phyloP scores from a whole-genome alignment of 2,329 filamentous ascomycete species.

The Aspergillus sp. region DNA sequence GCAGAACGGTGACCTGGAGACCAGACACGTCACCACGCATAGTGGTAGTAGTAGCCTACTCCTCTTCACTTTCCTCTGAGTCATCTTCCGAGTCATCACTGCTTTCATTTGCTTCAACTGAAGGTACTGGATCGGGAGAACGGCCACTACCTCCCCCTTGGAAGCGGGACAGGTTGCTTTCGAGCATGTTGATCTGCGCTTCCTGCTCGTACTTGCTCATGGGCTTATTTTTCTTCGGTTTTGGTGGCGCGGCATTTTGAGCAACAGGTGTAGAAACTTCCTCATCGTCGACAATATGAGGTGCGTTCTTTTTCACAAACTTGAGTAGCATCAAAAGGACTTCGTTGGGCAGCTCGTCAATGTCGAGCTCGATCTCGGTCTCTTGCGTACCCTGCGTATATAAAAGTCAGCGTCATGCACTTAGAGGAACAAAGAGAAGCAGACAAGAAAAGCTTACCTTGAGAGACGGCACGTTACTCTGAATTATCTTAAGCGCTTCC shows the following conservation, averaged over 20 bases:
- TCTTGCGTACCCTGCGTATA: constrained; percentile 46
- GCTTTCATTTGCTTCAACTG: constrained; percentile 50
- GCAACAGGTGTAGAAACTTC: constrained; percentile 40
- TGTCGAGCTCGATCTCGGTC: constrained; percentile 54
- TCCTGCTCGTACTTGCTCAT: constrained; percentile 58
- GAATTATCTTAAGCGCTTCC: constrained; percentile 85
- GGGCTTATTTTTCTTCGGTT: constrained; percentile 57
- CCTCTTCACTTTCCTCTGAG: constrained; percentile 56
- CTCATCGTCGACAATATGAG: constrained; percentile 48
- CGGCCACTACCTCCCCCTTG: constrained; percentile 46
- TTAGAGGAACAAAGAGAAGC: not conserved
- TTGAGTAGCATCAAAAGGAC: constrained; percentile 51
- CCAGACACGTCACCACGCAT: not conserved
- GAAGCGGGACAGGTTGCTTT: constrained; percentile 52
- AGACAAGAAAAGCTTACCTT: constrained; percentile 50
- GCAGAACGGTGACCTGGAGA: constrained; percentile 16
- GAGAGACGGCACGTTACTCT: constrained; percentile 77
- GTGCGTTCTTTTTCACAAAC: constrained; percentile 53
- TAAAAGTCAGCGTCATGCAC: constrained; percentile 17
- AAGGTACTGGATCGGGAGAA: constrained; percentile 49
- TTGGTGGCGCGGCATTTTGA: constrained; percentile 42
- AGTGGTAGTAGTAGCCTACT: constrained; percentile 36
- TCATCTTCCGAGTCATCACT: constrained; percentile 53
- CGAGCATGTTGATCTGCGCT: constrained; percentile 54
- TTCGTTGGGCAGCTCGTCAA: constrained; percentile 54